These are phyloP conservation scores for Meyerozyma smithsonii DNA, from an alignment of 1,139 yeast genomes.

Conservation along the genomic window DNA sequence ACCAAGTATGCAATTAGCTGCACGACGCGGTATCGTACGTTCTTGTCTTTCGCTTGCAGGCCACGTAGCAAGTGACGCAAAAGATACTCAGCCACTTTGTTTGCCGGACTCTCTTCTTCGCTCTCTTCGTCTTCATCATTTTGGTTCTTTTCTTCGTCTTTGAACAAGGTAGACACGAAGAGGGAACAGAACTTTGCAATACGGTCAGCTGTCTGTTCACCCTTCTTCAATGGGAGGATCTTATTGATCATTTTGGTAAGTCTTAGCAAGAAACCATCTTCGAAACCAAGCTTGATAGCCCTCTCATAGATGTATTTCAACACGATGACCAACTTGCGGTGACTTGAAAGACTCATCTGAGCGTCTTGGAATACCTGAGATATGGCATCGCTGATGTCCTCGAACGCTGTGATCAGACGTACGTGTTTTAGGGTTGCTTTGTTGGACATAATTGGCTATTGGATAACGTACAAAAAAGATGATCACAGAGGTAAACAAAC, in stretches of 20 bases:
- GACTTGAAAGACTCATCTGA: slow-evolving; percentile 69
- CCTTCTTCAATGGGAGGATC: slow-evolving; percentile 62
- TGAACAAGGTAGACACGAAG: slow-evolving; percentile 51
- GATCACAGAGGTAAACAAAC: not conserved
- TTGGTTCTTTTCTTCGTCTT: slow-evolving; percentile 25
- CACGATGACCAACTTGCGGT: slow-evolving; percentile 65
- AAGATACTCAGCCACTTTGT: slow-evolving; percentile 55
- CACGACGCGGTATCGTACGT: slow-evolving; percentile 76
- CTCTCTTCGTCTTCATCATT: slow-evolving; percentile 9
- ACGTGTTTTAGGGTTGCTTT: not conserved
- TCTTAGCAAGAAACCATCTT: slow-evolving; percentile 53
- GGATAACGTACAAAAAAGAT: not conserved
- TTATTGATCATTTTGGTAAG: slow-evolving; percentile 62
- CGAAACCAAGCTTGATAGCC: slow-evolving; percentile 48
- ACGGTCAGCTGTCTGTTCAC: slow-evolving; percentile 72
- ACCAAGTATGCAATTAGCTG: slow-evolving; percentile 74
- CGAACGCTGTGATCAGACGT: slow-evolving; percentile 15
- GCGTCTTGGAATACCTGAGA: slow-evolving; percentile 79
- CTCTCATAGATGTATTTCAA: slow-evolving; percentile 55
- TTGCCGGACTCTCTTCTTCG: slow-evolving; percentile 36
- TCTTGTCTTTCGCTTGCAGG: slow-evolving; percentile 67
- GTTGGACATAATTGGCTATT: not conserved
- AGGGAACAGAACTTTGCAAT: slow-evolving; percentile 69
- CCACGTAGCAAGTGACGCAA: slow-evolving; percentile 71
- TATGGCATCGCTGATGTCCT: slow-evolving; percentile 39